Conservation (phyloP, 192 early-diverging fungal species). For the Gorgonomyces haynaldii region DNA sequence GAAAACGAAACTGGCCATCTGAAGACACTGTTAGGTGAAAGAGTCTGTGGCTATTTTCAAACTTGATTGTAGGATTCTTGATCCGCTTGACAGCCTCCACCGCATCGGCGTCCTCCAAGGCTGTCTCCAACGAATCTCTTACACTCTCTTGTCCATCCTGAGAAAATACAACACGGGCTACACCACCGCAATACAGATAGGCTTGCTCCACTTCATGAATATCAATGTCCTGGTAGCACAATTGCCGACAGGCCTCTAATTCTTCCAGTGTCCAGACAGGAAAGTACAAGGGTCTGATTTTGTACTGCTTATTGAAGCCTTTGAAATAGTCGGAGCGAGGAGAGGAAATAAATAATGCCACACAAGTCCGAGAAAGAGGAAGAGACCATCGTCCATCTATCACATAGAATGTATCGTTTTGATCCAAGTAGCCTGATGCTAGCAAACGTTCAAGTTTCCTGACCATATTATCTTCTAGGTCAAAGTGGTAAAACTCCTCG, state of each 20-base stretch:
- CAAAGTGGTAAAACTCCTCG: too few relatives aligned
- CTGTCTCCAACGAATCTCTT: neutral
- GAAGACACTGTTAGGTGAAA: slow-evolving; percentile 3
- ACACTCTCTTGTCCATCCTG: neutral
- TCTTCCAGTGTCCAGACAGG: slow-evolving; percentile 12
- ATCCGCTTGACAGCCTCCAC: slow-evolving; percentile 4
- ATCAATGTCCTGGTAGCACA: slow-evolving; percentile 8
- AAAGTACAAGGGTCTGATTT: slow-evolving; percentile 6
- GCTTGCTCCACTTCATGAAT: slow-evolving; percentile 6
- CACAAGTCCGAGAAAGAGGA: slow-evolving; percentile 1
- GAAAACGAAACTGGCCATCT: slow-evolving; percentile 9
- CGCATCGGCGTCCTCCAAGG: slow-evolving; percentile 11
- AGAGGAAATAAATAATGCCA: slow-evolving; percentile 13
- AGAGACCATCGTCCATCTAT: slow-evolving; percentile 14
- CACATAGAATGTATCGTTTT: slow-evolving; percentile 15
- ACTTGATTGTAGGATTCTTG: slow-evolving; percentile 4
- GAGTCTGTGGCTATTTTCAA: slow-evolving; percentile 2
- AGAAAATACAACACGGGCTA: slow-evolving; percentile 14
- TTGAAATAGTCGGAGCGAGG: slow-evolving; percentile 13
- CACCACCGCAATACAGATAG: slow-evolving; percentile 17
- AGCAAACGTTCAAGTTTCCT: too few relatives aligned
- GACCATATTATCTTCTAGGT: too few relatives aligned
- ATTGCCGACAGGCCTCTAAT: slow-evolving; percentile 8
- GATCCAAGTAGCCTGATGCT: too few relatives aligned
- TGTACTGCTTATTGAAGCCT: slow-evolving; percentile 11